phyloP scores from a whole-genome alignment of 441 rosid species.

The Aleurites moluccanus region DNA sequence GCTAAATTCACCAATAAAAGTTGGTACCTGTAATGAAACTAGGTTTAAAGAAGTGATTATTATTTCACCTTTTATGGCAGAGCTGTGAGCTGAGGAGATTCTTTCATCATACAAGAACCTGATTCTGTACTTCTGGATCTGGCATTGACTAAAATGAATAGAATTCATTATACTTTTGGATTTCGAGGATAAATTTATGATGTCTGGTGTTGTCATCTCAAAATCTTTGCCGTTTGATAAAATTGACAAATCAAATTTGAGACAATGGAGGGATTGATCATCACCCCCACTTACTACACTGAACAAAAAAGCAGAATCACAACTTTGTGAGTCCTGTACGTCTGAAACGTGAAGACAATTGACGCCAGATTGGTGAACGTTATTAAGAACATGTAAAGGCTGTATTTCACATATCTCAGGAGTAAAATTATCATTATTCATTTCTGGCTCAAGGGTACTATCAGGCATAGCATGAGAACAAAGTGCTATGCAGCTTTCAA shows the following conservation, averaged over 20 bases:
- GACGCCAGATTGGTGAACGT: constrained; percentile 85
- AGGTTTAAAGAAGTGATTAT: not conserved
- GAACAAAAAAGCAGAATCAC: constrained; percentile 40
- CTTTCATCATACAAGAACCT: constrained; percentile 44
- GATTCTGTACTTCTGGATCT: constrained; percentile 39
- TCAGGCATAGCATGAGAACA: constrained; percentile 29
- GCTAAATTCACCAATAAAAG: not conserved
- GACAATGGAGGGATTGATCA: constrained; percentile 84
- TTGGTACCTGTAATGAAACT: not conserved
- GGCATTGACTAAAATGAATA: constrained; percentile 29
- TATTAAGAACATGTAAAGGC: constrained; percentile 55
- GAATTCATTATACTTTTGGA: constrained; percentile 26
- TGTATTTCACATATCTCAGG: constrained; percentile 52
- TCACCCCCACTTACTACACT: constrained; percentile 84
- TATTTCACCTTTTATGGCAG: constrained; percentile 83
- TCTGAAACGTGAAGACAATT: constrained; percentile 78
- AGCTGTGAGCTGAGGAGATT: constrained; percentile 73
- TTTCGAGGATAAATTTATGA: constrained; percentile 21
- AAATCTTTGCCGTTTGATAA: constrained; percentile 25
- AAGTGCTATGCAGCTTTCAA: constrained; percentile 18
- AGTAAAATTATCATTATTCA: constrained; percentile 31
- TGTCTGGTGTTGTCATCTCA: constrained; percentile 20
- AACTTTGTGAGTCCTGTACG: constrained; percentile 33
- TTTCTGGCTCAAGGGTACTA: constrained; percentile 30
- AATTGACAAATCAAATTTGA: constrained; percentile 41